Percentiles rank a stretch among this genome's conserved stretches.
Evolutionary conservation across 2,329 filamentous ascomycete species (phyloP).

Genomic region (Aspergillus fijiensis): DNA sequence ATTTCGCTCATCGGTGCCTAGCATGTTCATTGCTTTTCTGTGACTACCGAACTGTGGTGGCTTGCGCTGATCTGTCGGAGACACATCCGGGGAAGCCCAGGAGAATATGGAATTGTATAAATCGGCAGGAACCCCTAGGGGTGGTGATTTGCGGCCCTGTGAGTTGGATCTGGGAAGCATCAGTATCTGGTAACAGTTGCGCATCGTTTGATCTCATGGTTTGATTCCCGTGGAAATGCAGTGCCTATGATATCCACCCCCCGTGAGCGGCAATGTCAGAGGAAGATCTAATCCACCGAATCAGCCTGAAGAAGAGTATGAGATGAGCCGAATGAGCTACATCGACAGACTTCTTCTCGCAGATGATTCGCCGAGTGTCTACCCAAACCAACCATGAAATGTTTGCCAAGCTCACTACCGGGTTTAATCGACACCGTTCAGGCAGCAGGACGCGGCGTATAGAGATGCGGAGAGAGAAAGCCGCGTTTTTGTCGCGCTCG

Average conservation of each 20-base stretch:
- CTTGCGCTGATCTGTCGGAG: conserved; percentile 40
- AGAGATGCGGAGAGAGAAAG: too few relatives aligned
- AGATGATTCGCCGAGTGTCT: neutral
- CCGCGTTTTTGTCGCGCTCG: too few relatives aligned
- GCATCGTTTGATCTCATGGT: neutral
- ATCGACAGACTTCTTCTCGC: neutral
- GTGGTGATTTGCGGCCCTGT: conserved; percentile 20
- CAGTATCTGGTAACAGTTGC: conserved; percentile 10
- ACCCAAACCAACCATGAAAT: neutral
- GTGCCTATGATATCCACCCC: neutral
- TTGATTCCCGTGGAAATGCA: neutral
- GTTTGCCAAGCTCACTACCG: neutral
- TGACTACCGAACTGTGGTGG: conserved; percentile 34
- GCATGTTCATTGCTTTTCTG: conserved; percentile 34
- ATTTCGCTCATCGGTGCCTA: conserved; percentile 31
- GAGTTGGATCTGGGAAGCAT: conserved; percentile 24
- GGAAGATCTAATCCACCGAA: neutral
- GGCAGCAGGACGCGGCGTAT: neutral
- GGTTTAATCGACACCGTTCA: neutral
- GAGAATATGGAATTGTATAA: conserved; percentile 35
- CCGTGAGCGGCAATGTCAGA: neutral
- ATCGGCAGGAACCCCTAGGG: conserved; percentile 23
- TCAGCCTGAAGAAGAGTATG: neutral
- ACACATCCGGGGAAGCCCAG: conserved; percentile 38
- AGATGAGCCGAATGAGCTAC: neutral